Evolutionary conservation across 129 eudicot genomes (phyloP).

Genomic region (Glebionis coronaria): DNA sequence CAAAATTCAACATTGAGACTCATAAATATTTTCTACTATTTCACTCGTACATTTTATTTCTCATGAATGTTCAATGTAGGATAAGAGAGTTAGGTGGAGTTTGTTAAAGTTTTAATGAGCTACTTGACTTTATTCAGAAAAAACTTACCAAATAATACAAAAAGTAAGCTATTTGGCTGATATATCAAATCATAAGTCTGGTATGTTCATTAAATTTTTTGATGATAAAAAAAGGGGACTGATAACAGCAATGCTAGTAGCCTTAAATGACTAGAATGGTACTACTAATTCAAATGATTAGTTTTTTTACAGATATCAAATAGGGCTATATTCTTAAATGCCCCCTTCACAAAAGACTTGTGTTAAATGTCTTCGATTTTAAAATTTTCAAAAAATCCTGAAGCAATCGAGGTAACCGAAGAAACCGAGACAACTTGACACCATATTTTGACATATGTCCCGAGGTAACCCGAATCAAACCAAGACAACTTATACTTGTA

Average conservation of each 20-base stretch:
- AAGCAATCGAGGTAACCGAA: no score
- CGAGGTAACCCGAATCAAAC: no score
- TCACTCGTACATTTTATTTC: neutral
- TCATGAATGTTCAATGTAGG: neutral
- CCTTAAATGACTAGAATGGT: neutral
- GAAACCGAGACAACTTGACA: no score
- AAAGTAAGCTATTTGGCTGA: constrained; percentile 4
- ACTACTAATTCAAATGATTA: neutral
- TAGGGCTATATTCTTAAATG: no score
- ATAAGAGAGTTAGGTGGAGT: constrained; percentile 18
- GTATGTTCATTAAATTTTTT: neutral
- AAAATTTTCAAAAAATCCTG: no score
- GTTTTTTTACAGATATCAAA: neutral
- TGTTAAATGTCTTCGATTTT: no score
- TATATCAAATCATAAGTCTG: constrained; percentile 14
- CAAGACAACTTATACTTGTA: no score
- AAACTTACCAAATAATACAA: no score
- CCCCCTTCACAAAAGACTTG: no score
- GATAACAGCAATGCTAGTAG: neutral
- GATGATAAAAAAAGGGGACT: neutral
- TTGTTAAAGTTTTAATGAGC: constrained; percentile 16
- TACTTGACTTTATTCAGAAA: neutral
- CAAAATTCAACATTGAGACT: neutral
- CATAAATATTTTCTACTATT: neutral
- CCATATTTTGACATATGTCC: no score